Base-by-base conservation (phyloP, 1,284 basidiomycete species). In the Cutaneotrichosporon sp. region DNA sequence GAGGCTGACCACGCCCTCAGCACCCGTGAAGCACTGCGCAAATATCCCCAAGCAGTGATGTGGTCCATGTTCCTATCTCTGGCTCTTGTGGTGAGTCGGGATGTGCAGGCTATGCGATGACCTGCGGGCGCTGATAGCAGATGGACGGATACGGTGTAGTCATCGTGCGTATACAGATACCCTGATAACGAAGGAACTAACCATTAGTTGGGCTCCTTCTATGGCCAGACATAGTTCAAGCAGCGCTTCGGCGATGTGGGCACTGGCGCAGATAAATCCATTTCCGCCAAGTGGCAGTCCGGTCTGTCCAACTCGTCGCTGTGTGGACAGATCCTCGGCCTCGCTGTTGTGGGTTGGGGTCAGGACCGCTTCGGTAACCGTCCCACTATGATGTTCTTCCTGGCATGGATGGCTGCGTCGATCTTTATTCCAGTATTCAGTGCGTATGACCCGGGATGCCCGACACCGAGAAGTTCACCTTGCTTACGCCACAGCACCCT, bases 201-300 rank as follows among this genome's bases (percentile, higher is more conserved):
- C 34, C 8, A 8, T 8, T n/a, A 29, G 42, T 19, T 31, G 17
- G n/a, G 42, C 42, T 44, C 63, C 0, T 68, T 70, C 52, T 68
- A 62, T 42, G 68, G 61, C n/a, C 63, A 66, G 27, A 50, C 55
- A 5, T 58, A 61, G 25, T 67, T 68, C 51, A 35, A 59, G 17
- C 26, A 62, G 12, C 57, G 62, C 19, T 66, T 67, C 51, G 68
- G 64, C 1, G 47, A 47, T 17, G 29, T 61, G 26, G 47, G 43
- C 16, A 46, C 48, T 24, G 50, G 55, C 19, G 54, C 51, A 7
- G 17, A 33, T n/a, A 51, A 60, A 29, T 37, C 10, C 20, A 62
- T 66, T 32, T 41, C 54, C 3, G 72, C 77, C 1, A 58, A 70
- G 1, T 79, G 76, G 76, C 77, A 78, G 49, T 67, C 72, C 24